Conservation (phyloP, 2,329 filamentous ascomycete genomes). For the Magnaporthiopsis incrustans region DNA sequence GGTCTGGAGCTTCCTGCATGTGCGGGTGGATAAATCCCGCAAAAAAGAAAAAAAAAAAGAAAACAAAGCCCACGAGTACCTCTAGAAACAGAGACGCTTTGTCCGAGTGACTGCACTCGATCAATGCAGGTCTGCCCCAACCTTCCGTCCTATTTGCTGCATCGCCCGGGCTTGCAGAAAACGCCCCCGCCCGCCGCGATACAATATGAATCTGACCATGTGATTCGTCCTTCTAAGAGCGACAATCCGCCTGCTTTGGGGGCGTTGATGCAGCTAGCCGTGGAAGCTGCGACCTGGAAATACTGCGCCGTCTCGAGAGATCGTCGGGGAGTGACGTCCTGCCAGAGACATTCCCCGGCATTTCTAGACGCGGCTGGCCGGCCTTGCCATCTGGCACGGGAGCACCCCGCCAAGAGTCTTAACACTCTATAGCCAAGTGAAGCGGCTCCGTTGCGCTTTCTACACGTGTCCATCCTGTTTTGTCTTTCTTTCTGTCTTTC, state of each 20-base stretch:
- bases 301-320: neutral
- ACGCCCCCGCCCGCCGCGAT: neutral
- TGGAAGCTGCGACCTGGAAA: neutral
- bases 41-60: neutral
- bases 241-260: neutral
- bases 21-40: neutral
- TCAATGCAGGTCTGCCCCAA: neutral
- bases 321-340: neutral
- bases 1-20: neutral
- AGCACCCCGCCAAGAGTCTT: neutral
- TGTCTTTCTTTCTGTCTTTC: too few relatives aligned
- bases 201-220: neutral
- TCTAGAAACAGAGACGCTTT: neutral
- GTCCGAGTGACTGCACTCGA: neutral
- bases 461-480: too few relatives aligned
- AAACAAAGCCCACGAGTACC: neutral
- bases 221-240: neutral
- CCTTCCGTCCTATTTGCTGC: neutral
- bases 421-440: too few relatives aligned
- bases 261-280: neutral
- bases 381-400: neutral
- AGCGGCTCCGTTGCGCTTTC: too few relatives aligned
- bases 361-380: neutral
- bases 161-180: neutral
- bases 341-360: neutral